Evolutionary conservation across 2,329 filamentous ascomycete genomes (phyloP).

Genomic region (Penicillium sp.): DNA sequence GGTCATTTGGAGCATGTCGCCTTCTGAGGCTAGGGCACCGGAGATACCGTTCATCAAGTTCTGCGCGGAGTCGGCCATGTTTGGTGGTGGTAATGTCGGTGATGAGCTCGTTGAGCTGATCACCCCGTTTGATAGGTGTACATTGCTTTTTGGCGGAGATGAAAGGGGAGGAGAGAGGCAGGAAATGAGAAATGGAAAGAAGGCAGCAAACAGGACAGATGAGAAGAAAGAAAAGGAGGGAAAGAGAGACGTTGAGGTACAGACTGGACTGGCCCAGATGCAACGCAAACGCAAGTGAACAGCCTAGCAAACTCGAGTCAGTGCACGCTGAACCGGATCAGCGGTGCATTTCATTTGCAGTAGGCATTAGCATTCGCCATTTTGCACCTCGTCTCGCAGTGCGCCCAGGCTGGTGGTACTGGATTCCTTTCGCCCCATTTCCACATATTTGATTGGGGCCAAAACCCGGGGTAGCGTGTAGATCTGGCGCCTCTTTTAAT

Average conservation of each 20-base stretch:
- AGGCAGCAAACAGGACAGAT: neutral
- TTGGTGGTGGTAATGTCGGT: neutral
- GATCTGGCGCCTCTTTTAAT: conserved; percentile 10
- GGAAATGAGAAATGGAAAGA: neutral
- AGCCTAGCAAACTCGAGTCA: conserved; percentile 3
- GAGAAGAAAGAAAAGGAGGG: neutral
- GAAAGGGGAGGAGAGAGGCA: neutral
- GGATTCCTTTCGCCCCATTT: neutral
- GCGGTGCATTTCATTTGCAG: neutral
- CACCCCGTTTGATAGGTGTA: conserved; percentile 25
- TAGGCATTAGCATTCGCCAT: too few species aligned
- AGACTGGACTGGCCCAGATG: neutral
- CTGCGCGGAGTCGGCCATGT: conserved; percentile 23
- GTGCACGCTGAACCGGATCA: neutral
- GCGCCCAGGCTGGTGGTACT: too few species aligned
- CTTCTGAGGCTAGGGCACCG: conserved; percentile 30
- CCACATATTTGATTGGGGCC: neutral
- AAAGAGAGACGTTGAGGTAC: conserved; percentile 2
- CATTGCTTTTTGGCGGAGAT: conserved; percentile 13
- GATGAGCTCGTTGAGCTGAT: conserved; percentile 3
- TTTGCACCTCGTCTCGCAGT: too few species aligned
- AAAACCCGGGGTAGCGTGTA: conserved; percentile 12
- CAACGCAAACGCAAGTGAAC: neutral
- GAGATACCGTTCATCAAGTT: conserved; percentile 36
- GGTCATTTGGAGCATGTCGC: conserved; percentile 26